Percentiles rank a stretch among this genome's conserved stretches.
phyloP scores from a whole-genome alignment of 345 rosid species.

The Psidium guajava region DNA sequence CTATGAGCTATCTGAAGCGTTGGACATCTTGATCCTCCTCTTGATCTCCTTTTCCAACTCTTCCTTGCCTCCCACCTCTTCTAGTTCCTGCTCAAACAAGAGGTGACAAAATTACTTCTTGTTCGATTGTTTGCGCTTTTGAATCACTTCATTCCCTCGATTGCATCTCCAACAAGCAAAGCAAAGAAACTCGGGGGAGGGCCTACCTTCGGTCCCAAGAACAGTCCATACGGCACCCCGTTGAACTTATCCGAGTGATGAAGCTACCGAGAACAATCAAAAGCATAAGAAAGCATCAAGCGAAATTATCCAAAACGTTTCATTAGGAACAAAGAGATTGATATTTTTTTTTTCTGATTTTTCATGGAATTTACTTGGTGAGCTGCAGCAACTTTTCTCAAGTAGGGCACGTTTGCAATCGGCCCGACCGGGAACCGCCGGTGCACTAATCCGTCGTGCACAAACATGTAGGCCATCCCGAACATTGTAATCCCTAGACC shows the following conservation, averaged over 20 bases:
- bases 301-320: not conserved
- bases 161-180: not conserved
- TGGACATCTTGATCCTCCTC: not conserved
- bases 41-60: constrained; percentile 30
- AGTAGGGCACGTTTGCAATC: constrained; percentile 49
- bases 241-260: constrained; percentile 49
- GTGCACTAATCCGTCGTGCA: constrained; percentile 67
- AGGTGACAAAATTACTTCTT: not conserved
- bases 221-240: constrained; percentile 60
- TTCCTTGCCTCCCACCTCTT: constrained; percentile 34
- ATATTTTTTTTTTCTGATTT: not conserved
- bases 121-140: not conserved
- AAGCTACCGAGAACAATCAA: constrained; percentile 15
- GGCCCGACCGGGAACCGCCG: constrained; percentile 67
- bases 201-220: constrained; percentile 48
- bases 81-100: constrained; percentile 33
- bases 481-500: constrained; percentile 59
- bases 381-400: constrained; percentile 49
- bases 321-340: too few relatives aligned
- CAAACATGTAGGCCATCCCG: constrained; percentile 72
- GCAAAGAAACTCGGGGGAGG: not conserved
- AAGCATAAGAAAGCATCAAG: not conserved
- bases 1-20: not conserved
- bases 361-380: constrained; percentile 29
- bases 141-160: not conserved